phyloP scores from a whole-genome alignment of 2,329 filamentous ascomycete species.

The Calonectria naviculata region DNA sequence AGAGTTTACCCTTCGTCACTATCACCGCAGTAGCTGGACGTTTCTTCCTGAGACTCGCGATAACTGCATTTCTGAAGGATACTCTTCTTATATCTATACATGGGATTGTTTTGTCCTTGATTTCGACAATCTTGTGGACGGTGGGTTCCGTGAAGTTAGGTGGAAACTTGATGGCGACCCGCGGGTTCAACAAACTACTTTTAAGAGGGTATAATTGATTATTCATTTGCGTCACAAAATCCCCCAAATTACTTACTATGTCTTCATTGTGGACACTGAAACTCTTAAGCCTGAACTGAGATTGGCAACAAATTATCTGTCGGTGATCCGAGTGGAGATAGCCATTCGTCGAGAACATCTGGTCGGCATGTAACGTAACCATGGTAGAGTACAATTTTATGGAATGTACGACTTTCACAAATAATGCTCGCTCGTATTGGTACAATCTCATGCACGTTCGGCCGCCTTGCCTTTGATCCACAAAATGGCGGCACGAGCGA shows the following conservation, averaged over 20 bases:
- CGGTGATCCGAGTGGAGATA: too few species aligned
- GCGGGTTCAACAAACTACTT: background rate
- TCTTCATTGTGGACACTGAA: too few species aligned
- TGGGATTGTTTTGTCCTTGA: conserved; percentile 8
- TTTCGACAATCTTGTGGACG: background rate
- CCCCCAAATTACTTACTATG: too few species aligned
- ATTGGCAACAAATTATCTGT: too few species aligned
- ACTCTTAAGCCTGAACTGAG: too few species aligned
- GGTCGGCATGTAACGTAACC: background rate
- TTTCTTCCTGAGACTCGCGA: background rate
- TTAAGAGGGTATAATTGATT: background rate
- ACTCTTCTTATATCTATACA: background rate
- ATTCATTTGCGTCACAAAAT: too few species aligned
- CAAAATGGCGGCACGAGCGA: background rate
- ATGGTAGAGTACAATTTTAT: background rate
- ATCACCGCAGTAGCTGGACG: background rate
- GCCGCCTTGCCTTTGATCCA: background rate
- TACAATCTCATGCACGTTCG: background rate
- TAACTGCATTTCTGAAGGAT: conserved; percentile 1
- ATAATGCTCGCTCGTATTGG: background rate
- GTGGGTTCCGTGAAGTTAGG: background rate
- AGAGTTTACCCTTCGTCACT: conserved; percentile 1
- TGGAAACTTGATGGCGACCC: background rate
- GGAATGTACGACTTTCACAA: background rate
- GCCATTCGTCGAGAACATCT: too few species aligned